Conservation (phyloP, 176 grass and related monocot genomes). For the Aegilops sharonensis region DNA sequence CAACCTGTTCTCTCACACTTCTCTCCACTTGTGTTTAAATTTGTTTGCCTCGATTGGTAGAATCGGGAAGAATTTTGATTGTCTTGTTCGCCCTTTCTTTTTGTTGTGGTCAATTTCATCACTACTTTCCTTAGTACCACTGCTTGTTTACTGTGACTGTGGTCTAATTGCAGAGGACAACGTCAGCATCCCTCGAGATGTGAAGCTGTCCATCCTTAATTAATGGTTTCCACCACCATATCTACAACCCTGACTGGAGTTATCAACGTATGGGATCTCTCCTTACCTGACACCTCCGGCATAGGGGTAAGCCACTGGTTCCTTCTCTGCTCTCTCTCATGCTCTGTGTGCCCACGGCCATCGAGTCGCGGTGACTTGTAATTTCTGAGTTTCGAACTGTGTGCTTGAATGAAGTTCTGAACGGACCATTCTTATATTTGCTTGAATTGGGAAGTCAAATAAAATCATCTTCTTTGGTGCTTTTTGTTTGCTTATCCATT, state of each 20-base stretch:
- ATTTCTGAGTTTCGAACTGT: too few relatives aligned
- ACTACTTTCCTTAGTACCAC: not conserved
- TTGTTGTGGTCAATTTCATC: slow-evolving; percentile 44
- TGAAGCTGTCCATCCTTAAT: slow-evolving; percentile 87
- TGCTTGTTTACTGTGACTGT: not conserved
- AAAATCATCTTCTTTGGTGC: too few relatives aligned
- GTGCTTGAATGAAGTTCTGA: too few relatives aligned
- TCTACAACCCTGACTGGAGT: slow-evolving; percentile 75
- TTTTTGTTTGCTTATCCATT: too few relatives aligned
- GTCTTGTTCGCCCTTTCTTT: not conserved
- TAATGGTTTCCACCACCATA: slow-evolving; percentile 57
- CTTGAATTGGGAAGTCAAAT: too few relatives aligned
- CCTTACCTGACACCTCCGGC: not conserved
- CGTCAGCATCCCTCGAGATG: slow-evolving; percentile 65
- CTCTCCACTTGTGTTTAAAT: not conserved
- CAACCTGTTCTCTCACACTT: slow-evolving; percentile 51
- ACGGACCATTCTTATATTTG: too few relatives aligned
- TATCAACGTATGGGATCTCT: slow-evolving; percentile 59
- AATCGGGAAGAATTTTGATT: not conserved
- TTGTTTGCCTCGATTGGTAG: not conserved
- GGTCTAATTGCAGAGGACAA: slow-evolving; percentile 70
- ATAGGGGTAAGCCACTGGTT: too few relatives aligned
- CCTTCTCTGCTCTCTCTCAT: too few relatives aligned
- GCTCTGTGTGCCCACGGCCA: too few relatives aligned
- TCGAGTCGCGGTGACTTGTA: too few relatives aligned